Percentiles rank a stretch among this genome's conserved stretches.
phyloP scores from a whole-genome alignment of 2,329 filamentous ascomycete genomes.

The Cladophialophora exuberans region DNA sequence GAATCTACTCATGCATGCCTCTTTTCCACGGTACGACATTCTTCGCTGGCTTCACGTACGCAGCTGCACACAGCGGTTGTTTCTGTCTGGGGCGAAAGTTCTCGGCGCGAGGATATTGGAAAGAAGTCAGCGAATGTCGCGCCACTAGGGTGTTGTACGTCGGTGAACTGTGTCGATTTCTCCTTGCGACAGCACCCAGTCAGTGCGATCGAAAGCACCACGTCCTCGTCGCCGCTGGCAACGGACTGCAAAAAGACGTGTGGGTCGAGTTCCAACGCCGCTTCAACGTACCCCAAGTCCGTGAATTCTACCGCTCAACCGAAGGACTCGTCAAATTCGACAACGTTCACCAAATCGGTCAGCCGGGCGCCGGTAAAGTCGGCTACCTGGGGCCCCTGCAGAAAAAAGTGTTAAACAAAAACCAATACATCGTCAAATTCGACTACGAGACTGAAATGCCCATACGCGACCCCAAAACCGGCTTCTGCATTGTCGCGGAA shows the following conservation, averaged over 20 bases:
- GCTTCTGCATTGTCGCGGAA: conserved; percentile 64
- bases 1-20: conserved; percentile 52
- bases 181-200: conserved; percentile 46
- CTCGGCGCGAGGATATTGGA: conserved; percentile 30
- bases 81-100: conserved; percentile 47
- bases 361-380: conserved; percentile 56
- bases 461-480: conserved; percentile 65
- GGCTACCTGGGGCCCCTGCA: conserved; percentile 48
- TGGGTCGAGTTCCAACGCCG: conserved; percentile 50
- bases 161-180: conserved; percentile 54
- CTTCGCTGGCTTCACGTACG: conserved; percentile 49
- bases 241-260: conserved; percentile 52
- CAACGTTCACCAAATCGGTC: conserved; percentile 68
- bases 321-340: conserved; percentile 69
- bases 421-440: conserved; percentile 66
- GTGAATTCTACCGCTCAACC: conserved; percentile 77
- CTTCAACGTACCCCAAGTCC: conserved; percentile 54
- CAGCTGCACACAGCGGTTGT: conserved; percentile 45
- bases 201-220: conserved; percentile 50
- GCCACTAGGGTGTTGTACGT: conserved; percentile 62
- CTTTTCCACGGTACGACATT: conserved; percentile 55
- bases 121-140: conserved; percentile 39
- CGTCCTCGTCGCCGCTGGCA: conserved; percentile 50
- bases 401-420: conserved; percentile 44
- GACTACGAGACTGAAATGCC: conserved; percentile 71